phyloP scores from a whole-genome alignment of 169 alveolate genomes.

The Theileria equi region DNA sequence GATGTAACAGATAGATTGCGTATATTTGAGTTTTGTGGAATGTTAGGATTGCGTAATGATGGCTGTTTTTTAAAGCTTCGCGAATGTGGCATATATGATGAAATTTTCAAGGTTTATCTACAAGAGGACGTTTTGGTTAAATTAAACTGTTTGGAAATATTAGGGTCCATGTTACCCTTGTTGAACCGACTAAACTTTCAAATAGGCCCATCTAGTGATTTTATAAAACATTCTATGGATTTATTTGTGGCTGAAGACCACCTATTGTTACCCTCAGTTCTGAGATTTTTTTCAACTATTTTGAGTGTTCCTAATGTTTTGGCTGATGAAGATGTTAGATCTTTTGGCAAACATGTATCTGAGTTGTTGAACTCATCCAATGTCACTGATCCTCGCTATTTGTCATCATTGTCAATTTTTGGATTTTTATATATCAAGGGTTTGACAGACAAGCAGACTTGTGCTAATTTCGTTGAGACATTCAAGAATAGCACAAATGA shows the following conservation, averaged over 20 bases:
- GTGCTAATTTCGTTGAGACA: not conserved
- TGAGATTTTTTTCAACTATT: conserved; percentile 14
- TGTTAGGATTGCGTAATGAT: conserved; percentile 9
- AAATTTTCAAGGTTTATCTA: conserved; percentile 20
- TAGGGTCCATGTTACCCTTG: conserved; percentile 17
- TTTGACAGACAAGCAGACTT: conserved; percentile 7
- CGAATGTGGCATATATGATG: conserved; percentile 18
- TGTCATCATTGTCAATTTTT: conserved; percentile 25
- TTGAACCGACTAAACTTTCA: conserved; percentile 5
- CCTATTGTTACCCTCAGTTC: conserved; percentile 23
- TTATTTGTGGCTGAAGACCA: conserved; percentile 7
- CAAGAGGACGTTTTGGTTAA: conserved; percentile 28
- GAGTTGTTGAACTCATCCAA: not conserved
- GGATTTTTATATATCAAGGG: conserved; percentile 36
- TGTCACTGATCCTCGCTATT: not conserved
- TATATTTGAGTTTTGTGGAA: conserved; percentile 27
- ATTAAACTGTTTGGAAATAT: conserved; percentile 51
- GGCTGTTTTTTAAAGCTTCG: conserved; percentile 12
- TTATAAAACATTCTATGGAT: conserved; percentile 16
- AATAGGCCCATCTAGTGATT: conserved; percentile 14
- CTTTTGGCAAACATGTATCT: conserved; percentile 7
- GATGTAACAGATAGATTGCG: conserved; percentile 25
- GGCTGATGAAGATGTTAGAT: not conserved
- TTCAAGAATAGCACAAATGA: conserved; percentile 14
- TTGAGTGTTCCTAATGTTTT: conserved; percentile 1